Evolutionary conservation across 2,329 filamentous ascomycete genomes (phyloP).

Genomic region (Aureobasidium melanogenum): DNA sequence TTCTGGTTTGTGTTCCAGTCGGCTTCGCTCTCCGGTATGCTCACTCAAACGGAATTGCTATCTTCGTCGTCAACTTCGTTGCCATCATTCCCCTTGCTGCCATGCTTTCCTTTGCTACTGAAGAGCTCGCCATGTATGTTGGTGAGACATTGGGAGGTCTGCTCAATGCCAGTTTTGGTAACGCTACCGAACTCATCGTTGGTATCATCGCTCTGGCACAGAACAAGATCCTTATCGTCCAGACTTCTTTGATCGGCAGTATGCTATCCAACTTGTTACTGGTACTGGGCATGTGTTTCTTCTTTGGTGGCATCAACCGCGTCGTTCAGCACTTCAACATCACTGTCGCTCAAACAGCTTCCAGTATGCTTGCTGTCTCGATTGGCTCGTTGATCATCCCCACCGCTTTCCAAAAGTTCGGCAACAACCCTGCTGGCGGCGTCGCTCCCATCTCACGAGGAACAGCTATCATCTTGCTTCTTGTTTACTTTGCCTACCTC

Average conservation of each 20-base stretch:
- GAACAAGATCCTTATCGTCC: conserved; percentile 71
- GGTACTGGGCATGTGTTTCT: conserved; percentile 87
- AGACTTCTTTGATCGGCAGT: conserved; percentile 84
- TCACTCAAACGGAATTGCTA: conserved; percentile 47
- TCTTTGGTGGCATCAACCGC: conserved; percentile 72
- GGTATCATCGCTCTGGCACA: conserved; percentile 73
- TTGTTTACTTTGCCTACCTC: conserved; percentile 77
- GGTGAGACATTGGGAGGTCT: conserved; percentile 84
- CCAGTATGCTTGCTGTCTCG: conserved; percentile 68
- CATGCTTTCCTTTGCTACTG: conserved; percentile 79
- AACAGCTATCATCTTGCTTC: conserved; percentile 68
- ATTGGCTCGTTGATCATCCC: conserved; percentile 81
- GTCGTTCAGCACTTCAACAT: conserved; percentile 84
- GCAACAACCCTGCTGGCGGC: conserved; percentile 26
- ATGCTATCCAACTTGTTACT: conserved; percentile 86
- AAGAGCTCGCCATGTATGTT: conserved; percentile 69
- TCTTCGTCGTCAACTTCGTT: conserved; percentile 88
- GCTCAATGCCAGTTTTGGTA: conserved; percentile 84
- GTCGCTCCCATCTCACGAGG: conserved; percentile 49
- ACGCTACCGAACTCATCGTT: conserved; percentile 43
- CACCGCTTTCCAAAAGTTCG: conserved; percentile 64
- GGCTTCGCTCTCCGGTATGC: conserved; percentile 66
- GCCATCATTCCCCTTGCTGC: conserved; percentile 86
- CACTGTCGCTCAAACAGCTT: conserved; percentile 82
- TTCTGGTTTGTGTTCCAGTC: conserved; percentile 68